Percentiles rank a stretch among this genome's conserved stretches.
These are phyloP conservation scores for Cyathus striatus DNA, from an alignment of 768 basidiomycete genomes.

Conservation along the genomic window DNA sequence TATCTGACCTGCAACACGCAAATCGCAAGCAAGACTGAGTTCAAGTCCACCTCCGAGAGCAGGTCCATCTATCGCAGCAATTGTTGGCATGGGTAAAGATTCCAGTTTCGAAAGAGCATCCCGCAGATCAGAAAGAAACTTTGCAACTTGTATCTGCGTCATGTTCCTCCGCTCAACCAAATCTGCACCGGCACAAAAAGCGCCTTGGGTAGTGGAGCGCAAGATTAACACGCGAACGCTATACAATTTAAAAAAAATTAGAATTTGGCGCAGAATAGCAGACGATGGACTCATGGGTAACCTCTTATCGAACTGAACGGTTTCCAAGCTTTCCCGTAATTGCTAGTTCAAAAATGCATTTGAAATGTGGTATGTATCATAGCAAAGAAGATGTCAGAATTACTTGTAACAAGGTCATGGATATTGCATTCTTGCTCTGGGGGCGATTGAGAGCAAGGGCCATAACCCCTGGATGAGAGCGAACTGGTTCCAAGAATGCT, in stretches of 20 bases:
- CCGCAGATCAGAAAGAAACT: constrained; percentile 75
- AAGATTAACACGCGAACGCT: constrained; percentile 80
- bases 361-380: constrained; percentile 1
- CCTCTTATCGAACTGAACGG: constrained; percentile 64
- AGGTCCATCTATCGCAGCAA: constrained; percentile 90
- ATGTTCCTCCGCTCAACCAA: constrained; percentile 82
- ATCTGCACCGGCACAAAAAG: constrained; percentile 93
- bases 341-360: no score
- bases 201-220: constrained; percentile 68
- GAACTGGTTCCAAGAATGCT: constrained; percentile 48
- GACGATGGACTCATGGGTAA: no score
- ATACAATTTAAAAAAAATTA: constrained; percentile 2
- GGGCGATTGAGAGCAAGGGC: constrained; percentile 80
- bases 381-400: constrained; percentile 3
- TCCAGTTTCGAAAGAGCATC: constrained; percentile 72
- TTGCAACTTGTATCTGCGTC: constrained; percentile 65
- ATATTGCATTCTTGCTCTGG: constrained; percentile 85
- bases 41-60: constrained; percentile 94
- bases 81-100: constrained; percentile 79
- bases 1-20: constrained; percentile 75
- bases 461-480: constrained; percentile 57
- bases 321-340: constrained; percentile 63
- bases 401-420: constrained; percentile 64
- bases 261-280: constrained; percentile 5
- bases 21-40: constrained; percentile 81